Base-by-base conservation (phyloP, 2,329 filamentous ascomycete genomes). In the Talaromyces funiculosus region DNA sequence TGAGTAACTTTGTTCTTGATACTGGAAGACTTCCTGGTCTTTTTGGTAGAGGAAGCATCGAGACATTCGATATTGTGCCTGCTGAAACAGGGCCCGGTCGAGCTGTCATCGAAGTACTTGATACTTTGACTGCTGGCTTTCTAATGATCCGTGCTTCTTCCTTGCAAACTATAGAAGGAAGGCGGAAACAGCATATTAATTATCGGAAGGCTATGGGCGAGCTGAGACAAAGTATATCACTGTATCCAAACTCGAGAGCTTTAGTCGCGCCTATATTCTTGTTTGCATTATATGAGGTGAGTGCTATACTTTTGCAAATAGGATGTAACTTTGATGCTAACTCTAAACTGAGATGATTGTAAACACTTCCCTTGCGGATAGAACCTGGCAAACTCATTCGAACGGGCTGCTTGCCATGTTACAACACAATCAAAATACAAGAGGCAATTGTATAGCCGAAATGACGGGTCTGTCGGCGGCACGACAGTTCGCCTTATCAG, bases 271-370 rank as follows among this genome's bases (percentile, higher is more conserved):
- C 54, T 35, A 57, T 57, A n/a, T 57, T 45, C 33, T 29, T 57
- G 24, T 57, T 57, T 45, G 54, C 54, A 35, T 10, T 57, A 3
- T 57, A 45, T 45, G 54, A 57, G 40, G 54, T 47, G 33, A 35
- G 20, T 45, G 12, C 18, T 2, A 12, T 29, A 6, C 20, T 7
- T 16, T 4, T 2, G 16, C 10, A 18, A 31, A 31, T 12, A 14
- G 4, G 6, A n/a, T 18, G 3, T 10, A 16, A 6, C 9, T 10
- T 18, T 18, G 26, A 6, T n/a, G 26, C 12, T 49, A 18, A 49
- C 3, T 31, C 26, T 5, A 6, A 4, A 26, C 8, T 5, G 1
- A 57, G 54, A 57, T 57, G 54, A 57, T 57, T 10, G 38, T 57
- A 18, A 57, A 35, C 26, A 57, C 54, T 16, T 4, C 40, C 2